These are phyloP conservation scores for Sporormia fimetaria DNA, from an alignment of 495 filamentous ascomycete species.

Conservation along the genomic window DNA sequence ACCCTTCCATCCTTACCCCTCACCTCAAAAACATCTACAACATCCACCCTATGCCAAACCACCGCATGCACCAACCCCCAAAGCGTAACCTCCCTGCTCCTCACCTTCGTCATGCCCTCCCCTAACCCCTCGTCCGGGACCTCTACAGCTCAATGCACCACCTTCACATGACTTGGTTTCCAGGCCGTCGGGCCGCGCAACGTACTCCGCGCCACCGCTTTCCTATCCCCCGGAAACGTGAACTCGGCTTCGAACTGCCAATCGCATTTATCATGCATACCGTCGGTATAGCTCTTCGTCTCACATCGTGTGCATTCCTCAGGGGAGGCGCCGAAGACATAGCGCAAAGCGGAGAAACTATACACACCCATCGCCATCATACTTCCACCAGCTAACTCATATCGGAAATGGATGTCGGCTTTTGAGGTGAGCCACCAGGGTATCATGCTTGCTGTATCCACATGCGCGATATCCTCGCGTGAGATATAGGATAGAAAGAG, in stretches of 20 bases:
- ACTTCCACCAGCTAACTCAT: constrained; percentile 43
- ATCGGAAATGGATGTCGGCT: constrained; percentile 46
- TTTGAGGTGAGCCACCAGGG: constrained; percentile 17
- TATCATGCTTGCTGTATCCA: constrained; percentile 4
- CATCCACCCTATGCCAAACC: constrained; percentile 32
- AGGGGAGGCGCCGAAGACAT: constrained; percentile 31
- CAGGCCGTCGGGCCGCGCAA: neutral
- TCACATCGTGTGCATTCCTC: constrained; percentile 1
- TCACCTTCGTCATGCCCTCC: neutral
- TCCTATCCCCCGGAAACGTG: neutral
- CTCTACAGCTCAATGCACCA: no score
- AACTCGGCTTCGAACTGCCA: constrained; percentile 2
- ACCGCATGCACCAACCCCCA: constrained; percentile 33
- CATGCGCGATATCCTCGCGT: constrained; percentile 27
- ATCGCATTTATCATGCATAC: no score
- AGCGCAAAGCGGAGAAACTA: constrained; percentile 35
- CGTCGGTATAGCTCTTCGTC: no score
- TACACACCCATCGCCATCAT: constrained; percentile 47
- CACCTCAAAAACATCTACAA: constrained; percentile 26
- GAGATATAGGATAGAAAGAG: constrained; percentile 27
- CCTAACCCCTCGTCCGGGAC: neutral
- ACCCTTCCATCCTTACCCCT: constrained; percentile 6
- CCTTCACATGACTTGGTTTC: neutral
- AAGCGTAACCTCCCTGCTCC: constrained; percentile 2
- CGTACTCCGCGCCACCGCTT: neutral